Evolutionary conservation across 2,329 filamentous ascomycete species (phyloP).

Genomic region (Lasiodiplodia sp.): DNA sequence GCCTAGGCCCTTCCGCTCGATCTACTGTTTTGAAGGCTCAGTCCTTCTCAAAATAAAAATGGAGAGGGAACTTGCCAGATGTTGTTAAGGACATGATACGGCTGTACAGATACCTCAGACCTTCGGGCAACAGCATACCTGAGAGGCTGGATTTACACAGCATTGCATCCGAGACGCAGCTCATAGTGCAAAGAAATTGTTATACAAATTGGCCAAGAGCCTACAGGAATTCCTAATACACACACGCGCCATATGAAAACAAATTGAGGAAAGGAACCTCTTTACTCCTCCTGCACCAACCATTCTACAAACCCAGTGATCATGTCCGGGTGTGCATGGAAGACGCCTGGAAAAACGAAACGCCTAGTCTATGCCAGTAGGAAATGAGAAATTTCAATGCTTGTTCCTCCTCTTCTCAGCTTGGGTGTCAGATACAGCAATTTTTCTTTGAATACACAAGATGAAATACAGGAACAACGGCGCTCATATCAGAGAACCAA

Average conservation of each 20-base stretch:
- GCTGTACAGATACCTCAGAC: background rate
- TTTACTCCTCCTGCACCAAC: background rate
- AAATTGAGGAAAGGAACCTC: background rate
- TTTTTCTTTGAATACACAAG: background rate
- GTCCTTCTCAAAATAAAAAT: background rate
- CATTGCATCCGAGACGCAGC: background rate
- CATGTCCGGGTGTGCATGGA: background rate
- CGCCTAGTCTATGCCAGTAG: background rate
- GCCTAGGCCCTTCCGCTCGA: no score
- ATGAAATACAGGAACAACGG: background rate
- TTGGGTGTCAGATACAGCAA: background rate
- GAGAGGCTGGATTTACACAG: no score
- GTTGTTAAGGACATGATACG: background rate
- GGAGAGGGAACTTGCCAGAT: background rate
- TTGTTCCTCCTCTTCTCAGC: background rate
- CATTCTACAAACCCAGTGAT: background rate
- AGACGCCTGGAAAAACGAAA: background rate
- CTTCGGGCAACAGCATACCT: background rate
- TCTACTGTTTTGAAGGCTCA: background rate
- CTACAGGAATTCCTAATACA: background rate
- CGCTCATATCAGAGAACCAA: background rate
- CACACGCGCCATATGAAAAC: background rate
- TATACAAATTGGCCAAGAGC: background rate
- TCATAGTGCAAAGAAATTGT: background rate
- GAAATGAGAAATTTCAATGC: background rate